Conservation (phyloP, 1,284 basidiomycete species). For the Ceratobasidium sp. region DNA sequence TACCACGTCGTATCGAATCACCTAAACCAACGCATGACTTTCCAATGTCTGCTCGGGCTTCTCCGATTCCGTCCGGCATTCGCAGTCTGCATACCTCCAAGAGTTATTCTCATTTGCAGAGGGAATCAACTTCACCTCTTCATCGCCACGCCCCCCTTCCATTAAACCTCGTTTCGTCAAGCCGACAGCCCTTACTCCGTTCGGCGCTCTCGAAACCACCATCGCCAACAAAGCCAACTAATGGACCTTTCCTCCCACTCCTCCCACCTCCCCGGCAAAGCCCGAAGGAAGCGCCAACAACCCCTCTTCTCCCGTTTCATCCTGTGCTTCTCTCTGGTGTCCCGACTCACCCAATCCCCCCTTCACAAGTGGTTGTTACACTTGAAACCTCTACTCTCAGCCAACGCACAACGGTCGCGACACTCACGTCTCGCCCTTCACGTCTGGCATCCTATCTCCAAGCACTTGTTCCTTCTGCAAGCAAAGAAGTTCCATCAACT, state of each 20-base stretch:
- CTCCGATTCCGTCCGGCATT: slow-evolving; percentile 16
- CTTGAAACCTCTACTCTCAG: slow-evolving; percentile 77
- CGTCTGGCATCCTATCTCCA: slow-evolving; percentile 70
- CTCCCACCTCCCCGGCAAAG: slow-evolving; percentile 41
- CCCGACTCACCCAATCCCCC: slow-evolving; percentile 62
- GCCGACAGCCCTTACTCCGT: slow-evolving; percentile 26
- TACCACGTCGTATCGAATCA: slow-evolving; percentile 7
- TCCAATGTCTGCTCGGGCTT: neutral
- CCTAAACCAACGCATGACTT: neutral
- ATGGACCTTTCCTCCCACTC: slow-evolving; percentile 11
- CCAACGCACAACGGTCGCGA: slow-evolving; percentile 72
- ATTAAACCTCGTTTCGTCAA: slow-evolving; percentile 28
- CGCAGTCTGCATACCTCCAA: slow-evolving; percentile 39
- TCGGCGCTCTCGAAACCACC: slow-evolving; percentile 23
- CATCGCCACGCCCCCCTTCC: slow-evolving; percentile 19
- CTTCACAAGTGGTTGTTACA: slow-evolving; percentile 73
- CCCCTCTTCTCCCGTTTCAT: slow-evolving; percentile 67
- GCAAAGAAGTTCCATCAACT: slow-evolving; percentile 54
- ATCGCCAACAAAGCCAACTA: slow-evolving; percentile 26
- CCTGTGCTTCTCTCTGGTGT: slow-evolving; percentile 74
- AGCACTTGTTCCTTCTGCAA: slow-evolving; percentile 56
- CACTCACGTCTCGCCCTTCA: slow-evolving; percentile 75
- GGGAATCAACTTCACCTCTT: neutral
- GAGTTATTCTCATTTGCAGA: slow-evolving; percentile 36
- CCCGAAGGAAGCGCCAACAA: slow-evolving; percentile 48